Evolutionary conservation across 169 alveolate species (phyloP), one percentile per base, ranked within the genome.

Genomic region (Cyclospora cayetanensis): DNA sequence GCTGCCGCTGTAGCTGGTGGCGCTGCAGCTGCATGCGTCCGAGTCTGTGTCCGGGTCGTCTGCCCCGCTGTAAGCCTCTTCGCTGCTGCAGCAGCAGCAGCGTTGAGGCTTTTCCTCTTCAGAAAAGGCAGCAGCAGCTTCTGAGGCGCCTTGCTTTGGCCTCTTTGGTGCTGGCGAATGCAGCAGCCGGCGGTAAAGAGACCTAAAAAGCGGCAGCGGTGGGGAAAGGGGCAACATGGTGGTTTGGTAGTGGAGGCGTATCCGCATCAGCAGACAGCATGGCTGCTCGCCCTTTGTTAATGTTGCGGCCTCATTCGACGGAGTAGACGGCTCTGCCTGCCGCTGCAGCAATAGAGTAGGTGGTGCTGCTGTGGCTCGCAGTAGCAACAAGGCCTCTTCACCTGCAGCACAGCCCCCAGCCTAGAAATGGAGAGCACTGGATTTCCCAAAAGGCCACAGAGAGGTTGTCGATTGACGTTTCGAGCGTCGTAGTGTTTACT

Each of bases 61-160:
- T 29, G 80, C 80, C 20, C 80, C 80, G 80, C 80, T 68, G 80
- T 29, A 68, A 5, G 80, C 80, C 39, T 68, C 80, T 68, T 68
- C 80, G 80, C 80, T 68, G 80, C 80, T 68, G 80, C 80, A 68
- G 43, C 80, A 68, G 20, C 60, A 46, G 60, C 60, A 46, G 20
- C 60, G 80, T 50, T 42, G 34, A 4, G 31, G 53, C 18, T 25
- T 50, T 34, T 18, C 27, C 7, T 50, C 80, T 34, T 42, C 46
- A 68, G 80, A 42, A 68, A 50, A 42, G 37, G 80, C 43, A 29
- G 41, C 77, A 25, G 42, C 31, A 25, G 77, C 77, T n/a, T 42
- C 80, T 12, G 80, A 27, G 18, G 80, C 80, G 9, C 34, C 80
- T 4, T 29, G 52, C 29, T 18, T 7, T 18, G 11, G 46, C 39